A percentile compares a stretch with the other conserved stretches of the same genome.
Evolutionary conservation across 2,329 filamentous ascomycete genomes (phyloP).

Genomic region (Malbranchea zuffiana): DNA sequence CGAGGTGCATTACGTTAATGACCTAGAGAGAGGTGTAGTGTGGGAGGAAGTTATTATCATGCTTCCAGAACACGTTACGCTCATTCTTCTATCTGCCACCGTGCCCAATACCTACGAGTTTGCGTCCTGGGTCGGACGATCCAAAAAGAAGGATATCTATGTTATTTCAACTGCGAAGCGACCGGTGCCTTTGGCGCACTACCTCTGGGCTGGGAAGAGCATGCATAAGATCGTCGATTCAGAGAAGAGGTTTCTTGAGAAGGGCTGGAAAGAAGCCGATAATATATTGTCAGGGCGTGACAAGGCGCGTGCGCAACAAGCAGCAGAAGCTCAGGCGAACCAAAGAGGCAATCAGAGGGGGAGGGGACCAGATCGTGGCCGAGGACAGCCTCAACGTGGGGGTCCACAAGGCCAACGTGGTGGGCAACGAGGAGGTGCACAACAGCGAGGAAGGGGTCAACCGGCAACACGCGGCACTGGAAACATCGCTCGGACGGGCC

Average conservation of each 20-base stretch:
- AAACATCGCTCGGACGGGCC: constrained; percentile 81
- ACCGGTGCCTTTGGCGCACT: constrained; percentile 90
- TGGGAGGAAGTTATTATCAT: constrained; percentile 99
- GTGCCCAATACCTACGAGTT: constrained; percentile 98
- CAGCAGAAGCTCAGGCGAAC: constrained; percentile 38
- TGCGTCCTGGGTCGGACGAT: constrained; percentile 93
- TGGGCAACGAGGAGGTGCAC: constrained; percentile 38
- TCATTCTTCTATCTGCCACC: constrained; percentile 89
- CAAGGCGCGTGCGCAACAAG: constrained; percentile 53
- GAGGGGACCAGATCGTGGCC: constrained; percentile 31
- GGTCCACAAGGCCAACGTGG: constrained; percentile 39
- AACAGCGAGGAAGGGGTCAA: constrained; percentile 45
- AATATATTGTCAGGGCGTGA: constrained; percentile 70
- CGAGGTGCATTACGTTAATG: constrained; percentile 97
- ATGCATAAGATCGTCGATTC: constrained; percentile 92
- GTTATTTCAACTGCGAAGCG: constrained; percentile 96
- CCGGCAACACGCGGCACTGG: constrained; percentile 53
- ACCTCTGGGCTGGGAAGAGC: constrained; percentile 84
- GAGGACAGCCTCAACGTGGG: constrained; percentile 14
- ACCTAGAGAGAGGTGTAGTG: constrained; percentile 87
- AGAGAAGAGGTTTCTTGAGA: constrained; percentile 82
- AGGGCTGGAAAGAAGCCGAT: constrained; percentile 91
- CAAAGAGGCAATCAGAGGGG: constrained; percentile 44
- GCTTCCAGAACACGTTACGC: constrained; percentile 90
- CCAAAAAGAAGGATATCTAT: constrained; percentile 98